Evolutionary conservation across 768 basidiomycete species (phyloP).

Genomic region (Mycena maculata): DNA sequence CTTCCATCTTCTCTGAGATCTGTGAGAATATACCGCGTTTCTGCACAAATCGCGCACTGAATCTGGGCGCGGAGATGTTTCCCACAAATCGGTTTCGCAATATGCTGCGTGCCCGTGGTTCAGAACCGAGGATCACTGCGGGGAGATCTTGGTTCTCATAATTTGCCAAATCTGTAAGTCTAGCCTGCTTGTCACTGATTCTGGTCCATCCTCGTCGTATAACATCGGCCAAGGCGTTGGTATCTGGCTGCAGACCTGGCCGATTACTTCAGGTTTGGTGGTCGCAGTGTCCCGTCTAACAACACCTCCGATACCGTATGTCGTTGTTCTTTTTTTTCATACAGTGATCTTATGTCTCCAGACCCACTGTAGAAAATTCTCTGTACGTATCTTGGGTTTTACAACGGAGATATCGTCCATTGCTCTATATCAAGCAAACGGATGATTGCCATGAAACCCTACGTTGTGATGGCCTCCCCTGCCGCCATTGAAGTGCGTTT

Average conservation of each 20-base stretch:
- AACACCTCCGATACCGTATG: not conserved
- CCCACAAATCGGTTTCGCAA: slow-evolving; percentile 15
- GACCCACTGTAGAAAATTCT: slow-evolving; percentile 1
- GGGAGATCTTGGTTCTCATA: not conserved
- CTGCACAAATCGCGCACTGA: not conserved
- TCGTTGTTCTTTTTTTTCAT: not conserved
- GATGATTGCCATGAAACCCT: slow-evolving; percentile 12
- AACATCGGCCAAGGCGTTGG: slow-evolving; percentile 3
- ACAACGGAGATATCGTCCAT: no score
- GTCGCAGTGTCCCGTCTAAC: not conserved
- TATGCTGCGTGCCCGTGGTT: not conserved
- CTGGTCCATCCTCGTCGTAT: not conserved
- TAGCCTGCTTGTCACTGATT: not conserved
- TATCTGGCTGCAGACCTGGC: not conserved
- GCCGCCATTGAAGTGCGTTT: slow-evolving; percentile 2
- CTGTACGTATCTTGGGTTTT: not conserved
- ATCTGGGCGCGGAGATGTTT: not conserved
- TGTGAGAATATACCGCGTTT: not conserved
- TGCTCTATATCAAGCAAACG: not conserved
- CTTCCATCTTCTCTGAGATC: slow-evolving; percentile 17
- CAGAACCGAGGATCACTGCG: slow-evolving; percentile 11
- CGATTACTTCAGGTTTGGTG: not conserved
- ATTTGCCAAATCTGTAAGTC: slow-evolving; percentile 15
- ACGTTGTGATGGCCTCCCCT: slow-evolving; percentile 10
- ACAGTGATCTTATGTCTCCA: not conserved